Base-by-base conservation (phyloP, 2,329 filamentous ascomycete genomes). In the Dactylellina cionopaga region DNA sequence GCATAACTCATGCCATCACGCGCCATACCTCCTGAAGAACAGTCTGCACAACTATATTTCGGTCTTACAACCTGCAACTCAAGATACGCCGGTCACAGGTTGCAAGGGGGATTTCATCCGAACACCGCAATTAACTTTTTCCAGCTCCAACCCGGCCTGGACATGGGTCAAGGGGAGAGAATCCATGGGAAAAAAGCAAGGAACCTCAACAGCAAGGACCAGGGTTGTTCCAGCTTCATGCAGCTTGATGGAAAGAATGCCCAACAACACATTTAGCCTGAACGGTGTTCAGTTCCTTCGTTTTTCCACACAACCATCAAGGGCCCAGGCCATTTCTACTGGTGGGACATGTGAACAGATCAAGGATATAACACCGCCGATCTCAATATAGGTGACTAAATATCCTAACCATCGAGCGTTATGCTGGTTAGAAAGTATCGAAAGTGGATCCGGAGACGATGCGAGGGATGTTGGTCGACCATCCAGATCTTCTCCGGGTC, bases 61-160 rank as follows among this genome's bases (percentile, higher is more conserved):
- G 52, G 62, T 44, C 24, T 43, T 37, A 35, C n/a, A 13, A 17
- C 51, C 52, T 51, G 29, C 43, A 17, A 10, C 11, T 27, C 35
- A 37, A 43, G 44, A 41, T 27, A 66, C 51, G 35, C 51, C 62
- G 60, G 39, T 51, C 52, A 51, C 43, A 39, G 19, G 27, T 25
- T 41, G 46, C 22, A 41, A 58, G 35, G 54, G 25, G 49, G 63
- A 59, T 58, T 71, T 71, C 58, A 71, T 64, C 66, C 66, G 58
- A 71, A 71, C 25, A 59, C 66, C 66, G 66, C 66, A 64, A 64
- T 71, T 71, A 71, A 71, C 51, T 71, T 71, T 71, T 72, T 72
- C 68, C 68, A 72, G 68, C 44, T 56, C 52, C 29, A 72, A 55
- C 51, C 65, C 58, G 66, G 58, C 33, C 51, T 59, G 62, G 44